Evolutionary conservation across 495 filamentous ascomycete genomes (phyloP), one percentile per base, ranked within the genome.

Genomic region (Aspergillus sparsus): DNA sequence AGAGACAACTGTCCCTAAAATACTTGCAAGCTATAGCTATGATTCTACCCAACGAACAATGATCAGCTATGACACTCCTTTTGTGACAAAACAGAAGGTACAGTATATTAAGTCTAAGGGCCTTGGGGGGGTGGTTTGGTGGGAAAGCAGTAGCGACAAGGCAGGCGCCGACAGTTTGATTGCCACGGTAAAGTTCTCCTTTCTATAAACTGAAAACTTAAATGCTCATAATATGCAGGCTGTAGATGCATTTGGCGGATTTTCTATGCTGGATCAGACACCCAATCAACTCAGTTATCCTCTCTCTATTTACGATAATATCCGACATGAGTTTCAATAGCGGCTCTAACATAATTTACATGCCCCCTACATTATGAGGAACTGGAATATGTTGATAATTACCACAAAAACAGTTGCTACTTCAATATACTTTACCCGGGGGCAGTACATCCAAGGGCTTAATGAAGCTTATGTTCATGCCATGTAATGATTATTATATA

Each of bases 101-200:
- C 21, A 54, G 6, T 64, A 64, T 47, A 60, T 64, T 27, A 16
- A 16, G 8, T 6, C 39, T 3, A 41, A 18, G 42, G 62, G 62
- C 5, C 49, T 64, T 27, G 62, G 62, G 0, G 62, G 62, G 0
- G 57, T 57, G 12, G 61, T 64, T 57, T 64, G 62, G 62, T 64
- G 62, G 62, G 62, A 64, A 21, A 18, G 41, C 27, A 64, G 62
- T 42, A 39, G 53, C 11, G 60, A 62, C n/a, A 45, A 44, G 39
- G 12, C 5, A 6, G 39, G 53, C 5, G 16, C 10, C 31, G 18
- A 45, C 9, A 55, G 53, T 34, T 32, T 55, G 7, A 55, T 55
- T 32, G 31, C 37, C 32, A 45, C 53, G 18, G 53, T 55, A 45
- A 44, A 45, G 16, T 8, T 6, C 16, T 15, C 41, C 41, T 45